These are phyloP conservation scores for Quillaja saponaria DNA, from an alignment of 306 rosid genomes.

Conservation along the genomic window DNA sequence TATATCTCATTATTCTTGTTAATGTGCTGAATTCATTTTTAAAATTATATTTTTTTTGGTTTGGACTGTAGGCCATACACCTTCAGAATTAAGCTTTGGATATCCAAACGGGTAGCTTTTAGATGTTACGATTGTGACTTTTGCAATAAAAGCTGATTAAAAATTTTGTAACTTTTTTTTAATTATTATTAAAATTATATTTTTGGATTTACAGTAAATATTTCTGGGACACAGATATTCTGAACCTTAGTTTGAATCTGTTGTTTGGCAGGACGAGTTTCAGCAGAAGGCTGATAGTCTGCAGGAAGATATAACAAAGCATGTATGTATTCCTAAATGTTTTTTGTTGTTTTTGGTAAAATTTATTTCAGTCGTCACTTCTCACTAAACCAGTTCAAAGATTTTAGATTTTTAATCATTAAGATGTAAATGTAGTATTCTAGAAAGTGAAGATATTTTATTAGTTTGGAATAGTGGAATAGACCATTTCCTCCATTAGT, in stretches of 20 bases:
- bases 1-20: constrained; percentile 6
- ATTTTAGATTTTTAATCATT: background rate
- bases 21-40: constrained; percentile 10
- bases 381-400: constrained; percentile 10
- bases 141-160: background rate
- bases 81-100: no score
- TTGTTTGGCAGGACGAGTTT: constrained; percentile 56
- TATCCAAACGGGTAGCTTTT: no score
- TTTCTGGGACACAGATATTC: no score
- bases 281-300: constrained; percentile 61
- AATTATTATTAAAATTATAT: background rate
- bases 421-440: constrained; percentile 15
- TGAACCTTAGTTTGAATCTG: background rate
- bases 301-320: constrained; percentile 63
- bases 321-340: constrained; percentile 42
- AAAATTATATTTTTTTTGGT: no score
- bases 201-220: no score
- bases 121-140: no score
- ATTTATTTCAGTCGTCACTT: background rate
- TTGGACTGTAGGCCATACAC: no score
- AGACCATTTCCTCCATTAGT: no score
- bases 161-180: background rate
- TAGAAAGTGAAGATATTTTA: constrained; percentile 6
- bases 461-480: background rate
- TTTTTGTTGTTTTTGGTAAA: constrained; percentile 6